Evolutionary conservation across 768 basidiomycete genomes (phyloP).

Genomic region (Hypholoma sublateritium): DNA sequence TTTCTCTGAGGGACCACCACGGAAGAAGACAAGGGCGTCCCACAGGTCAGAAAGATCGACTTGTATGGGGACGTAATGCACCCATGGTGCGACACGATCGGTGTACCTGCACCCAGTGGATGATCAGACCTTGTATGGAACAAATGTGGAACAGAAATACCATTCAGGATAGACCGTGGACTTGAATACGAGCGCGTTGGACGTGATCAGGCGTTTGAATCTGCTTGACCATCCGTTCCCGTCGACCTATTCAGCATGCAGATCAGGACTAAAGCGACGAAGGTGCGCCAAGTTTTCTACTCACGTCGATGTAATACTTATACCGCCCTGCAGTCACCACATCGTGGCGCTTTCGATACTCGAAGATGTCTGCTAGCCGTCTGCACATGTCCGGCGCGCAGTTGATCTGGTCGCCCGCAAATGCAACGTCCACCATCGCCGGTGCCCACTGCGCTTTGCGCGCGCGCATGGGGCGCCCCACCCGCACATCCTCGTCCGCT

Average conservation of each 20-base stretch:
- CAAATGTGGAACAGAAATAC: slow-evolving; percentile 28
- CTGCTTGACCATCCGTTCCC: slow-evolving; percentile 65
- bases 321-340: slow-evolving; percentile 44
- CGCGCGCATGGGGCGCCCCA: slow-evolving; percentile 31
- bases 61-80: slow-evolving; percentile 72
- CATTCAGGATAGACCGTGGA: slow-evolving; percentile 68
- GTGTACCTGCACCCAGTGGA: slow-evolving; percentile 37
- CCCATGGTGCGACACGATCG: slow-evolving; percentile 60
- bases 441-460: slow-evolving; percentile 34
- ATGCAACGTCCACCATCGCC: slow-evolving; percentile 56
- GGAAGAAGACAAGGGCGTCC: slow-evolving; percentile 73
- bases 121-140: neutral
- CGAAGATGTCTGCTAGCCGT: slow-evolving; percentile 42
- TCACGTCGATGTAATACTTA: slow-evolving; percentile 59
- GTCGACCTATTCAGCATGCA: slow-evolving; percentile 36
- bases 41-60: slow-evolving; percentile 63
- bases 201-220: slow-evolving; percentile 60
- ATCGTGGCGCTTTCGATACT: slow-evolving; percentile 42
- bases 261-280: neutral
- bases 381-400: slow-evolving; percentile 45
- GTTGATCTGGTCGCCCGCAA: slow-evolving; percentile 39
- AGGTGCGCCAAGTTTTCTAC: neutral
- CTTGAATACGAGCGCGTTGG: slow-evolving; percentile 62
- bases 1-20: slow-evolving; percentile 51
- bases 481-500: slow-evolving; percentile 18